A percentile compares a stretch with the other conserved stretches of the same genome.
Conservation (phyloP, 352 stramenopile genomes). For the Blastocystis sp. region DNA sequence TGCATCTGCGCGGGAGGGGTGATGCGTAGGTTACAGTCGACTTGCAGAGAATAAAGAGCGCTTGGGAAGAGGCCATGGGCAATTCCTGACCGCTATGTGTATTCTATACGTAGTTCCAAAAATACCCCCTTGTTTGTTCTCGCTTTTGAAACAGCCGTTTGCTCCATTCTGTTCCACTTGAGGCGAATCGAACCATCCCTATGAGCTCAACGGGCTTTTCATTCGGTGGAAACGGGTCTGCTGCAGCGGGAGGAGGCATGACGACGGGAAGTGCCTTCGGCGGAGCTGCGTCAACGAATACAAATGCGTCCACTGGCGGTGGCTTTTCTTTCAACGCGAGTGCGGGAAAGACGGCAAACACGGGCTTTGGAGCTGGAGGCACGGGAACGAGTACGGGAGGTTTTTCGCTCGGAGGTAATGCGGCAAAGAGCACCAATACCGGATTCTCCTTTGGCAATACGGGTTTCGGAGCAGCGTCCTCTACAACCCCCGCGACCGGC, state of each 20-base stretch:
- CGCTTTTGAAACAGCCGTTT: not conserved
- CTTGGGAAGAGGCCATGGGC: not conserved
- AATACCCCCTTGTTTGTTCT: not conserved
- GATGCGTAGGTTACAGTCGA: slow-evolving; percentile 38
- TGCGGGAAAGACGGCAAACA: not conserved
- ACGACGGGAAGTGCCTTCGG: not conserved
- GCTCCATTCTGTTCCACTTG: not conserved
- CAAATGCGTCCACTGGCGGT: not conserved
- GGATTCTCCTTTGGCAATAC: slow-evolving; percentile 6
- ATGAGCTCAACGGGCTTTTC: not conserved
- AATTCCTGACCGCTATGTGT: not conserved
- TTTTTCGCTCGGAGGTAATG: not conserved
- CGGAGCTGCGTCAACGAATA: not conserved
- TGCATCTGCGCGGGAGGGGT: not conserved
- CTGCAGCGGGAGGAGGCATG: not conserved
- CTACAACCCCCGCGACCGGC: not conserved
- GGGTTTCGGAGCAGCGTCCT: not conserved
- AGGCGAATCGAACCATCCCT: not conserved
- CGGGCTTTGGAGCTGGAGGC: not conserved
- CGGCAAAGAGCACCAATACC: not conserved
- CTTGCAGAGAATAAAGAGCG: slow-evolving; percentile 19
- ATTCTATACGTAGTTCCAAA: not conserved
- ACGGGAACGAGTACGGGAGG: not conserved
- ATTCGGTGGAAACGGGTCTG: not conserved
- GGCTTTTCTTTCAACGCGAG: not conserved